Evolutionary conservation across 306 rosid genomes (phyloP).

Genomic region (Gynostemma pentaphyllum): DNA sequence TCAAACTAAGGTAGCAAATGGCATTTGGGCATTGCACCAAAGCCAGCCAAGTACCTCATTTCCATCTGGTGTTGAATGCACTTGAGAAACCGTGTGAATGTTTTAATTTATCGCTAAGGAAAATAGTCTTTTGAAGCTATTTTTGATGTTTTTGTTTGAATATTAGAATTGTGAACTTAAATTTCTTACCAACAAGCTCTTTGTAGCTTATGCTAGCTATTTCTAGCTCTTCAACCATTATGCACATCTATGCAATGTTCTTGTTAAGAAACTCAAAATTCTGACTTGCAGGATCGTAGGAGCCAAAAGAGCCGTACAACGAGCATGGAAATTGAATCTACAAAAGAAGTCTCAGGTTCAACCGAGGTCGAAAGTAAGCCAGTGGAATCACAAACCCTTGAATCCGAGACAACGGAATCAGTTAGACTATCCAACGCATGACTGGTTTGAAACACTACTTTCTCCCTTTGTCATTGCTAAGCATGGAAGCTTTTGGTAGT

Average conservation of each 20-base stretch:
- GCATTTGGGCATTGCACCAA: neutral
- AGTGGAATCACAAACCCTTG: constrained; percentile 27
- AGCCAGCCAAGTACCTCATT: neutral
- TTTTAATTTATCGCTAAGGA: neutral
- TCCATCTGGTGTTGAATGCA: neutral
- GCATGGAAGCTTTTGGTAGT: neutral
- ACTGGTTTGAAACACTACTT: neutral
- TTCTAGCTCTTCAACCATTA: neutral
- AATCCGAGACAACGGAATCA: constrained; percentile 24
- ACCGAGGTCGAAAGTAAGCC: constrained; percentile 20
- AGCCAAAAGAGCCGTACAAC: constrained; percentile 55
- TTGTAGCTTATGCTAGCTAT: neutral
- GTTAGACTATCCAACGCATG: constrained; percentile 15
- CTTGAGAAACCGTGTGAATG: neutral
- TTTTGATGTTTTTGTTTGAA: neutral
- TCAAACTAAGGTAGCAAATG: neutral
- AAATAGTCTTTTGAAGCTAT: neutral
- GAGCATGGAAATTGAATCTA: constrained; percentile 64
- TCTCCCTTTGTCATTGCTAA: neutral
- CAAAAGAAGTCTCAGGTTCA: constrained; percentile 44
- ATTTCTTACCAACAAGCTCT: neutral
- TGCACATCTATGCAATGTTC: neutral
- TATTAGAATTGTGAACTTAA: neutral
- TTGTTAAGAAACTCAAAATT: neutral
- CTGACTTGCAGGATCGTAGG: constrained; percentile 60